phyloP scores from a whole-genome alignment of 1,284 basidiomycete genomes.

The Inonotus hispidus region DNA sequence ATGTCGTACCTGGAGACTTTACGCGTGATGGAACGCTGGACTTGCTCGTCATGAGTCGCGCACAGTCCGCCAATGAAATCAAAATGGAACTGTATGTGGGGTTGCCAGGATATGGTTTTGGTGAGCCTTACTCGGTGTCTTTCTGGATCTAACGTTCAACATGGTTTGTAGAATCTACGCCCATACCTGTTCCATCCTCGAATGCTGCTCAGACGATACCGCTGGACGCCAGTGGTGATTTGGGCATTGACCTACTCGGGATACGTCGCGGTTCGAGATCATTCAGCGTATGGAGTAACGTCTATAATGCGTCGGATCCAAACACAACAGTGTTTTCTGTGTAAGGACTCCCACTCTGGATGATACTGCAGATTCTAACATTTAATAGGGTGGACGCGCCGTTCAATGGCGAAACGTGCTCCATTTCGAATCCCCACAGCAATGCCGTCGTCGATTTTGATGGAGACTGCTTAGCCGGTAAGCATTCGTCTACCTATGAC shows the following conservation, averaged over 20 bases:
- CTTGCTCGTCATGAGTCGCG: constrained; percentile 79
- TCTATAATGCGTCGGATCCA: constrained; percentile 57
- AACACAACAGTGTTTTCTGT: constrained; percentile 52
- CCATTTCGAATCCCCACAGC: constrained; percentile 82
- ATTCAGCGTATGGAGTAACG: constrained; percentile 72
- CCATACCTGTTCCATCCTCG: constrained; percentile 58
- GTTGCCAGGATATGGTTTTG: constrained; percentile 56
- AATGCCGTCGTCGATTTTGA: constrained; percentile 95
- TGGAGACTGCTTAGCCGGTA: constrained; percentile 92
- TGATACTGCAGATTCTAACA: background rate
- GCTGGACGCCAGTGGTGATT: constrained; percentile 82
- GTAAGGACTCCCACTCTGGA: constrained; percentile 34
- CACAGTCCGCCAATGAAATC: constrained; percentile 41
- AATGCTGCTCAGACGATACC: constrained; percentile 76
- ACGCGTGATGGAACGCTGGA: constrained; percentile 90
- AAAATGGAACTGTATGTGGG: constrained; percentile 69
- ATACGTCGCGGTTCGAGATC: constrained; percentile 43
- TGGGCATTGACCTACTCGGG: constrained; percentile 87
- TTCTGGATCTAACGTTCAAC: background rate
- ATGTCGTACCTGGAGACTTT: constrained; percentile 90
- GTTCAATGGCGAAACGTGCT: constrained; percentile 64
- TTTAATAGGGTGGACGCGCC: constrained; percentile 47
- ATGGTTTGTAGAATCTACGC: constrained; percentile 30
- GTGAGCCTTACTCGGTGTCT: constrained; percentile 43
- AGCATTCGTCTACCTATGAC: constrained; percentile 39